Evolutionary conservation across 2,329 filamentous ascomycete genomes (phyloP).

Genomic region (Seiridium unicorne): DNA sequence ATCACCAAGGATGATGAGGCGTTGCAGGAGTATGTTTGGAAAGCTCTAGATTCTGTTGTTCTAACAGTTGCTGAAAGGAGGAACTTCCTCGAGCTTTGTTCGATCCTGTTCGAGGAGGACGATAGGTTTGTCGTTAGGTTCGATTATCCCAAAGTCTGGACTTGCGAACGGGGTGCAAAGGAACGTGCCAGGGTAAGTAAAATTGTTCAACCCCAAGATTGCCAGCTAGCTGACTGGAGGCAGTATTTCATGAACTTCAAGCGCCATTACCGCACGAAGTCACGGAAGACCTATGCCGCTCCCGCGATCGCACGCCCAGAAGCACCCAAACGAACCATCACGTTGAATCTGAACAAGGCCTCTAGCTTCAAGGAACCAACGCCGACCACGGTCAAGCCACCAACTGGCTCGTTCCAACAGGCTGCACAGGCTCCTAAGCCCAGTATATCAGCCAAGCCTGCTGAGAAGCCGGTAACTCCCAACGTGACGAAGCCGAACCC

Average conservation of each 20-base stretch:
- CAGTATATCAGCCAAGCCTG: not conserved
- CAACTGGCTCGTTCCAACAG: slow-evolving; percentile 5
- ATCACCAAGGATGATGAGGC: slow-evolving; percentile 43
- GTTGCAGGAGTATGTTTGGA: slow-evolving; percentile 47
- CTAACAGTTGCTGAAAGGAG: slow-evolving; percentile 47
- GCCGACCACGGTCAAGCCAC: slow-evolving; percentile 12
- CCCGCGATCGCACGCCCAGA: slow-evolving; percentile 16
- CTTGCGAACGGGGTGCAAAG: slow-evolving; percentile 26
- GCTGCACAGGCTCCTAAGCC: slow-evolving; percentile 1
- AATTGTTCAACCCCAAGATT: not conserved
- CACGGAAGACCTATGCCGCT: slow-evolving; percentile 22
- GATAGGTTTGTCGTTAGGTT: slow-evolving; percentile 44
- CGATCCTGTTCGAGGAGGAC: slow-evolving; percentile 47
- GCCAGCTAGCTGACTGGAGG: not conserved
- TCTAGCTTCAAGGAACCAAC: slow-evolving; percentile 19
- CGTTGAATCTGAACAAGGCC: slow-evolving; percentile 27
- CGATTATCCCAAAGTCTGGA: slow-evolving; percentile 46
- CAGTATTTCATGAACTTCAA: slow-evolving; percentile 21
- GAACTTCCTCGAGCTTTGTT: slow-evolving; percentile 50
- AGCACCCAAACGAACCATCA: slow-evolving; percentile 28
- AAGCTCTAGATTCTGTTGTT: slow-evolving; percentile 44
- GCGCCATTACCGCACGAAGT: slow-evolving; percentile 22
- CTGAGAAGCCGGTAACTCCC: not conserved
- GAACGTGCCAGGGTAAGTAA: slow-evolving; percentile 14
- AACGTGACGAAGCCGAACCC: not conserved